These are phyloP conservation scores for Didymella segeticola DNA, from an alignment of 2,329 filamentous ascomycete species.

Conservation along the genomic window DNA sequence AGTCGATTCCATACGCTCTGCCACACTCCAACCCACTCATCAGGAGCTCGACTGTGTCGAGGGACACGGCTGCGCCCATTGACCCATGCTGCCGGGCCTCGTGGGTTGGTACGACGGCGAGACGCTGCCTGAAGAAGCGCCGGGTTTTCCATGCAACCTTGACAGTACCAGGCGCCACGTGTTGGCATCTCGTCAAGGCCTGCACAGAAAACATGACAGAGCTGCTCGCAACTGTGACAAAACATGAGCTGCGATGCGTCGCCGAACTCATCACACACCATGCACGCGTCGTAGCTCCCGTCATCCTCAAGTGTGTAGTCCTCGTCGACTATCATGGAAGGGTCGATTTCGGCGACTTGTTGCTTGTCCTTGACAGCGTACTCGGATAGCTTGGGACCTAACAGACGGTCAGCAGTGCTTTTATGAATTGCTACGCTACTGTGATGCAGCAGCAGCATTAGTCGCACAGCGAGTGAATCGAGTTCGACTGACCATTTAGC, in stretches of 20 bases:
- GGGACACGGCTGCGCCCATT: constrained; percentile 40
- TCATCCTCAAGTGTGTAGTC: constrained; percentile 64
- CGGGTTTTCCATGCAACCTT: constrained; percentile 68
- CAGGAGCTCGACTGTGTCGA: constrained; percentile 40
- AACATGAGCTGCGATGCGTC: constrained; percentile 85
- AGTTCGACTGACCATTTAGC: constrained; percentile 43
- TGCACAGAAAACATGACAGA: constrained; percentile 91
- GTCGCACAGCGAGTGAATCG: constrained; percentile 27
- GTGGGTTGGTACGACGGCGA: constrained; percentile 30
- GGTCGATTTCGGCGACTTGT: constrained; percentile 88
- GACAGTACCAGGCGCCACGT: constrained; percentile 84
- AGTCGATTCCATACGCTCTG: constrained; percentile 83
- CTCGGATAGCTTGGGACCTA: constrained; percentile 64
- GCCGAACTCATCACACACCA: constrained; percentile 81
- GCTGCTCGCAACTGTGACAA: constrained; percentile 88
- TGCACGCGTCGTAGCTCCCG: constrained; percentile 69
- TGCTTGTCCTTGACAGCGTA: constrained; percentile 79
- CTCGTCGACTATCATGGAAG: constrained; percentile 75
- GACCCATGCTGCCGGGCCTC: constrained; percentile 42
- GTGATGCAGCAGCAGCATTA: constrained; percentile 11
- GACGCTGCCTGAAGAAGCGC: constrained; percentile 47
- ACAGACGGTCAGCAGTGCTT: constrained; percentile 20
- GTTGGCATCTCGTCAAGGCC: constrained; percentile 78
- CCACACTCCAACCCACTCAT: constrained; percentile 78
- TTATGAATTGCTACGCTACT: not conserved